Evolutionary conservation across 2,329 filamentous ascomycete genomes (phyloP).

Genomic region (Xylaria sp.): DNA sequence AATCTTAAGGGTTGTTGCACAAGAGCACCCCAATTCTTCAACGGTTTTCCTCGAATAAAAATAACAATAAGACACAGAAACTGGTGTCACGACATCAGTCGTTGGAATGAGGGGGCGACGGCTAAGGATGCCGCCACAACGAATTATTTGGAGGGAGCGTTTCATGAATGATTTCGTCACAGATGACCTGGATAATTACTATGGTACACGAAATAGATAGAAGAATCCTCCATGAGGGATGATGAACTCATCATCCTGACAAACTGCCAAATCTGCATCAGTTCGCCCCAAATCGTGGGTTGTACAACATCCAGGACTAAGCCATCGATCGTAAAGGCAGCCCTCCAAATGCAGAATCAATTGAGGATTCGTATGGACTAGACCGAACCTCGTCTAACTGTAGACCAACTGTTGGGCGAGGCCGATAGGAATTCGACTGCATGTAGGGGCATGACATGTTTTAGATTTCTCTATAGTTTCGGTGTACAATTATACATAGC

Average conservation of each 20-base stretch:
- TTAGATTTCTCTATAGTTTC: background rate
- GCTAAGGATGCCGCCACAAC: constrained; percentile 1
- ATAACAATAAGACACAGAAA: background rate
- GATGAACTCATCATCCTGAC: background rate
- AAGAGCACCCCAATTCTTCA: background rate
- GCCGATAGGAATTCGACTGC: background rate
- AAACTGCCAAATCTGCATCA: background rate
- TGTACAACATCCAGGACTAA: background rate
- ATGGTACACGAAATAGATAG: background rate
- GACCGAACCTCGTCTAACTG: background rate
- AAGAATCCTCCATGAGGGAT: background rate
- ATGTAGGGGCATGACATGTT: background rate
- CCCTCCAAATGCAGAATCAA: background rate
- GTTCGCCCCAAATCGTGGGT: background rate
- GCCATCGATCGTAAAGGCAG: background rate
- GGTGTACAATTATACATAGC: background rate
- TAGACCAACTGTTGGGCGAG: background rate
- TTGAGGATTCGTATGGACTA: background rate
- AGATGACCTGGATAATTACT: background rate
- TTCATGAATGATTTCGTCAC: background rate
- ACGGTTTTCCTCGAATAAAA: background rate
- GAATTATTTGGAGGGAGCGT: background rate
- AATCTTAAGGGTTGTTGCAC: background rate
- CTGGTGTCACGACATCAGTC: background rate
- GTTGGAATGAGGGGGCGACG: background rate